Percentiles rank a stretch among this genome's conserved stretches.
Evolutionary conservation across 257 asterid species (phyloP).

Genomic region (Solanum virginianum): DNA sequence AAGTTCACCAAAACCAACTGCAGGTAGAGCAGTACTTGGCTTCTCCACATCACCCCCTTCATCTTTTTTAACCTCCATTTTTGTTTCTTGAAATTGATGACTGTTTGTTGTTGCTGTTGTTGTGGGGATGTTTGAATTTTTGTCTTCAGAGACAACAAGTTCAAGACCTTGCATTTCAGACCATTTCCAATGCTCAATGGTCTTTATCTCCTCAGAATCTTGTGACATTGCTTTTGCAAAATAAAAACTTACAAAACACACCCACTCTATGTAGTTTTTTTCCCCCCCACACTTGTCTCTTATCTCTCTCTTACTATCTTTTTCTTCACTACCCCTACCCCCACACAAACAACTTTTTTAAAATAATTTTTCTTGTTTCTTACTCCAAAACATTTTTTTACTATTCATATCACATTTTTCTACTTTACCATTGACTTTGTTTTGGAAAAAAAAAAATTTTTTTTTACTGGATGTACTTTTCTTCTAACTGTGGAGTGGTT

Average conservation of each 20-base stretch:
- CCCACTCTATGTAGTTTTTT: background rate
- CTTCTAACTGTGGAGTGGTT: background rate
- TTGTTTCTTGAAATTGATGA: background rate
- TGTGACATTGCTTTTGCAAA: slow-evolving; percentile 43
- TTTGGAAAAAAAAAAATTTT: background rate
- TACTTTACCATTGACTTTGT: background rate
- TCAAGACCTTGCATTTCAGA: slow-evolving; percentile 77
- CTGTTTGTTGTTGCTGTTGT: background rate
- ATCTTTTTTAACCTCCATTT: slow-evolving; percentile 32
- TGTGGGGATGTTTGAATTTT: background rate
- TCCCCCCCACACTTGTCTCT: background rate
- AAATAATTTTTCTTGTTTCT: background rate
- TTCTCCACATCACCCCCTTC: slow-evolving; percentile 27
- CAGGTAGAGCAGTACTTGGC: slow-evolving; percentile 35
- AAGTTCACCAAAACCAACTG: slow-evolving; percentile 46
- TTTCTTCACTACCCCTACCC: background rate
- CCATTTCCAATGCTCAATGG: slow-evolving; percentile 66
- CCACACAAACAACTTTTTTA: background rate
- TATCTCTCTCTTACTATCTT: slow-evolving; percentile 12
- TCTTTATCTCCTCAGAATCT: slow-evolving; percentile 46
- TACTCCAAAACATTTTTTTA: background rate
- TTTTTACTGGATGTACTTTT: background rate
- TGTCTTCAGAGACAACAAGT: slow-evolving; percentile 26
- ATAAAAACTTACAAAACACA: slow-evolving; percentile 2
- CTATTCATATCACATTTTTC: slow-evolving; percentile 1